These are phyloP conservation scores for Musa itinerans DNA, from an alignment of 176 grass and related monocot genomes.

Conservation along the genomic window DNA sequence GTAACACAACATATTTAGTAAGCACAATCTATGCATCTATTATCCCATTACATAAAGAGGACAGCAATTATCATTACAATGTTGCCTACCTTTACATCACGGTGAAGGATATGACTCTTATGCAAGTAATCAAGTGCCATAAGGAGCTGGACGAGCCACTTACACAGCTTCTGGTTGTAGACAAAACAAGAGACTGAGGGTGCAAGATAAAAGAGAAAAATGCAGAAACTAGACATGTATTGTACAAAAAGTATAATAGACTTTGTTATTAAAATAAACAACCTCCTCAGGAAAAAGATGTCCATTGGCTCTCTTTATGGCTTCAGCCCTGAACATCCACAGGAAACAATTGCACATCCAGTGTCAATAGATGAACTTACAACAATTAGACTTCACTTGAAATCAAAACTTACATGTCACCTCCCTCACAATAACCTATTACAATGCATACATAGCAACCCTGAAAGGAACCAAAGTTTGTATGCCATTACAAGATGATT, in stretches of 20 bases:
- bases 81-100: constrained; percentile 76
- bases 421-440: constrained; percentile 84
- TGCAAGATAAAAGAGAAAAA: neutral
- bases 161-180: constrained; percentile 59
- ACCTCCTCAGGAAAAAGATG: constrained; percentile 87
- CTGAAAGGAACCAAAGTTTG: constrained; percentile 34
- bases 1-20: constrained; percentile 12
- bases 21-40: neutral
- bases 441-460: constrained; percentile 93
- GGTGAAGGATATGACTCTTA: constrained; percentile 82
- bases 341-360: neutral
- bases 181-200: constrained; percentile 7
- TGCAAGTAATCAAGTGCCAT: constrained; percentile 93
- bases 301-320: constrained; percentile 69
- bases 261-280: constrained; percentile 15
- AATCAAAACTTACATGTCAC: constrained; percentile 73
- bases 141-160: constrained; percentile 86
- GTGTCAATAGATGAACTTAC: constrained; percentile 11
- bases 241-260: neutral
- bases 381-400: neutral
- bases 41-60: neutral
- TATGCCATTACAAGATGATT: neutral
- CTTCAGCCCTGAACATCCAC: constrained; percentile 50
- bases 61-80: neutral
- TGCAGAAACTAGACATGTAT: constrained; percentile 7